phyloP scores from a whole-genome alignment of 495 filamentous ascomycete species.

The Penicillium lagena region DNA sequence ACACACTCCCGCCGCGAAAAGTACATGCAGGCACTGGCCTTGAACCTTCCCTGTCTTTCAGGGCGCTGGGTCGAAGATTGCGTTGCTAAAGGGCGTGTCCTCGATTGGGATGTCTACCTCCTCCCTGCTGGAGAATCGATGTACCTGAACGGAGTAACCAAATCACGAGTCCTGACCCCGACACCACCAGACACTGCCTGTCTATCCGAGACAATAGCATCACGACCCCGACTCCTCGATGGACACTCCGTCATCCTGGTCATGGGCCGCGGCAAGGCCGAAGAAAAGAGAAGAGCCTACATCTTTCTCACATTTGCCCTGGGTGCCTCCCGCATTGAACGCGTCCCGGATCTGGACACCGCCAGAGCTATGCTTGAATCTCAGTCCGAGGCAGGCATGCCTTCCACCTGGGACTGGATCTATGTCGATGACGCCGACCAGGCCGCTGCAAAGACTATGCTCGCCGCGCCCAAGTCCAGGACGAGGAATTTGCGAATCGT shows the following conservation, averaged over 20 bases:
- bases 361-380: conserved; percentile 47
- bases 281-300: conserved; percentile 56
- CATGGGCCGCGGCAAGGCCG: conserved; percentile 58
- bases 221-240: conserved; percentile 55
- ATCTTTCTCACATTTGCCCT: conserved; percentile 73
- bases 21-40: conserved; percentile 90
- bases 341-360: conserved; percentile 57
- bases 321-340: conserved; percentile 59
- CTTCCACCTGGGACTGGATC: conserved; percentile 65
- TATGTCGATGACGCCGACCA: conserved; percentile 65
- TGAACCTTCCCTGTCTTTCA: conserved; percentile 80
- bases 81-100: conserved; percentile 45
- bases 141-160: conserved; percentile 69
- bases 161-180: conserved; percentile 59
- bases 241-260: conserved; percentile 70
- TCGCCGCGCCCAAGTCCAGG: conserved; percentile 10
- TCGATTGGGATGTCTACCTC: conserved; percentile 78
- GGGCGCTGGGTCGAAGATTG: conserved; percentile 76
- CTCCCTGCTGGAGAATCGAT: conserved; percentile 77
- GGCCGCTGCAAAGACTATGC: conserved; percentile 38
- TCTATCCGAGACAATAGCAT: conserved; percentile 48
- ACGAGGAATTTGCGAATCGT: conserved; percentile 7
- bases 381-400: conserved; percentile 27
- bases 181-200: conserved; percentile 52
- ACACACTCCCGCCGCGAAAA: conserved; percentile 83